Evolutionary conservation across 768 basidiomycete species (phyloP).

Genomic region (Russula emetica): DNA sequence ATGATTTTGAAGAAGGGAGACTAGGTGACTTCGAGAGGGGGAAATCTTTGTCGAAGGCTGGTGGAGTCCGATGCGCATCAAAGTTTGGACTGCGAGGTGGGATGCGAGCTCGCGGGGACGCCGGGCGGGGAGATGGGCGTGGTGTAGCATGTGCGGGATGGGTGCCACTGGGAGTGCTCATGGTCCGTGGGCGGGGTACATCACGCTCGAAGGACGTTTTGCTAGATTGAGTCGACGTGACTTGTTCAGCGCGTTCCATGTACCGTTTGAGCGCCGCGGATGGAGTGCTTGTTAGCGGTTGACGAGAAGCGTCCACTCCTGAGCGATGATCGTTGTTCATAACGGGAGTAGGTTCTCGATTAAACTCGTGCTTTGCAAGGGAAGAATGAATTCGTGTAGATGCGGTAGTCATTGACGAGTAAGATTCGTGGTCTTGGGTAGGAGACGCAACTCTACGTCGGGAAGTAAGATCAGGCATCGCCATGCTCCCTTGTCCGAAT

Average conservation of each 20-base stretch:
- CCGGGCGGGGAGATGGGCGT: background rate
- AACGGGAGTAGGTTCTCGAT: background rate
- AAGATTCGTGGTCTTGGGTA: background rate
- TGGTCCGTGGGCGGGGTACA: slow-evolving; percentile 12
- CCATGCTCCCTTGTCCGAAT: slow-evolving; percentile 70
- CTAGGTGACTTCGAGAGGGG: slow-evolving; percentile 7
- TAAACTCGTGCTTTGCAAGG: slow-evolving; percentile 3
- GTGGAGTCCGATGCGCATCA: background rate
- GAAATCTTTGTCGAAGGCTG: background rate
- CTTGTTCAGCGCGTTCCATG: slow-evolving; percentile 24
- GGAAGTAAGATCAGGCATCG: slow-evolving; percentile 65
- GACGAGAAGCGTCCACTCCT: slow-evolving; percentile 4
- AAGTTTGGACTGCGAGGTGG: slow-evolving; percentile 10
- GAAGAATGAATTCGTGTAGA: slow-evolving; percentile 18
- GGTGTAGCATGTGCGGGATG: slow-evolving; percentile 2
- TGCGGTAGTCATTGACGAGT: slow-evolving; percentile 9
- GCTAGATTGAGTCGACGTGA: background rate
- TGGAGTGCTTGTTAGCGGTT: slow-evolving; percentile 4
- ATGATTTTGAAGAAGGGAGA: slow-evolving; percentile 26
- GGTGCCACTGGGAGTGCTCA: slow-evolving; percentile 30
- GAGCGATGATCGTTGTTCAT: background rate
- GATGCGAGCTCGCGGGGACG: slow-evolving; percentile 4
- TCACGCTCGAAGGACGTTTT: background rate
- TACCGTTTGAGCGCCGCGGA: slow-evolving; percentile 24
- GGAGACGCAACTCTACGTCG: slow-evolving; percentile 19